phyloP scores from a whole-genome alignment of 495 filamentous ascomycete species.

The Sabuloglossum arenarium region DNA sequence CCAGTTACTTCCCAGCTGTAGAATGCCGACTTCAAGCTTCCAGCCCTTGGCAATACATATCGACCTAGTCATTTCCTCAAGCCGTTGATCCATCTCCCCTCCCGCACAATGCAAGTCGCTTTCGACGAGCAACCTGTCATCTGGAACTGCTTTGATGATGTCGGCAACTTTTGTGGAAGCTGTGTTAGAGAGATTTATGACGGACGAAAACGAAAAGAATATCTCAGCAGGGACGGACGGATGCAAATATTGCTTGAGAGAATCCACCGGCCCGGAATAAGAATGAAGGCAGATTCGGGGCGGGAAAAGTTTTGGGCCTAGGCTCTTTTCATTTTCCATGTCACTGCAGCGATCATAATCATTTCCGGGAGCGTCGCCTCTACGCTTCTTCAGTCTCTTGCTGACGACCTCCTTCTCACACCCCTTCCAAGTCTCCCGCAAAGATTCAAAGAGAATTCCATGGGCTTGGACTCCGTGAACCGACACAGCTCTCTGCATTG shows the following conservation, averaged over 20 bases:
- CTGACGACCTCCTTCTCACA: slow-evolving; percentile 51
- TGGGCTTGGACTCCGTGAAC: slow-evolving; percentile 87
- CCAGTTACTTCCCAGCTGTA: slow-evolving; percentile 57
- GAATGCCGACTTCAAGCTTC: slow-evolving; percentile 49
- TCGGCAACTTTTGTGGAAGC: slow-evolving; percentile 31
- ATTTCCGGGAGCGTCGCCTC: slow-evolving; percentile 16
- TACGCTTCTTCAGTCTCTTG: slow-evolving; percentile 32
- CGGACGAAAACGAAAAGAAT: slow-evolving; percentile 74
- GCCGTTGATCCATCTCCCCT: slow-evolving; percentile 50
- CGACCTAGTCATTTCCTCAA: slow-evolving; percentile 52
- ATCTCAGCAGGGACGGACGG: slow-evolving; percentile 53
- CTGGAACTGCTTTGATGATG: slow-evolving; percentile 54
- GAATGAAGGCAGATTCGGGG: slow-evolving; percentile 89
- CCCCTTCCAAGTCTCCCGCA: slow-evolving; percentile 63
- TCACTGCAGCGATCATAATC: slow-evolving; percentile 18
- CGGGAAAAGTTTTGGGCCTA: slow-evolving; percentile 43
- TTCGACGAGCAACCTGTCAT: slow-evolving; percentile 63
- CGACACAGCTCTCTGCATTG: slow-evolving; percentile 60
- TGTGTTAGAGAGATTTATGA: slow-evolving; percentile 52
- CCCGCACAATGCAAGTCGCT: slow-evolving; percentile 84
- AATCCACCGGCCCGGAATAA: slow-evolving; percentile 62
- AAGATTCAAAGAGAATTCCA: slow-evolving; percentile 54
- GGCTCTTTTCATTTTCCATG: not conserved
- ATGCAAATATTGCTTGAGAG: slow-evolving; percentile 56
- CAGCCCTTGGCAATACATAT: slow-evolving; percentile 66